Percentiles rank a stretch among this genome's conserved stretches.
Evolutionary conservation across 306 rosid genomes (phyloP).

Genomic region (Rosa persica): DNA sequence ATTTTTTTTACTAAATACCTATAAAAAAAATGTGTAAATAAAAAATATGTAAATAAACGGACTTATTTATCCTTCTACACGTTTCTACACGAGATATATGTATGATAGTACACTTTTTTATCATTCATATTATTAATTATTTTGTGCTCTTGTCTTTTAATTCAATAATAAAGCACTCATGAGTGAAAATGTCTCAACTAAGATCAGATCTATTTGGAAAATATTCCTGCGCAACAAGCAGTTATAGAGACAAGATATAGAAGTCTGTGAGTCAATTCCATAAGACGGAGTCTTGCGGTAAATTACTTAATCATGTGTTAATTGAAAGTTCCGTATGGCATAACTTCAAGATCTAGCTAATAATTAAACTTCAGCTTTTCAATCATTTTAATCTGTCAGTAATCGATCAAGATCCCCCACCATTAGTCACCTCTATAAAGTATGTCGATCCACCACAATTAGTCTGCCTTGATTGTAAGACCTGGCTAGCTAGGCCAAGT

Average conservation of each 20-base stretch:
- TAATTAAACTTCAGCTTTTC: background rate
- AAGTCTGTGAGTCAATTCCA: background rate
- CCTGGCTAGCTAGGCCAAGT: constrained; percentile 10
- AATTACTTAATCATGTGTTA: background rate
- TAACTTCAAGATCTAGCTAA: background rate
- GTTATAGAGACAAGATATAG: background rate
- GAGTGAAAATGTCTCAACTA: background rate
- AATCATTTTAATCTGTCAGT: background rate
- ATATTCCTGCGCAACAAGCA: background rate
- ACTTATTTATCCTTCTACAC: no score
- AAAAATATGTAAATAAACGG: no score
- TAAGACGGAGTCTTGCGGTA: background rate
- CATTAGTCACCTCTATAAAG: background rate
- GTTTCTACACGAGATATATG: no score
- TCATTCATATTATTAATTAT: no score
- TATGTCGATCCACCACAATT: background rate
- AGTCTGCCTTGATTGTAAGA: background rate
- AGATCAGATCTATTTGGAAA: background rate
- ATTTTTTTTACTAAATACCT: no score
- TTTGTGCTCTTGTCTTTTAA: no score
- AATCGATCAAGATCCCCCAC: constrained; percentile 7
- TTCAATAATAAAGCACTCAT: background rate
- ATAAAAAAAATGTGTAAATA: no score
- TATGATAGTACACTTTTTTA: no score
- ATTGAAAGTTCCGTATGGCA: background rate